Evolutionary conservation across 495 filamentous ascomycete genomes (phyloP).

Genomic region (Trichoderma gamsii): DNA sequence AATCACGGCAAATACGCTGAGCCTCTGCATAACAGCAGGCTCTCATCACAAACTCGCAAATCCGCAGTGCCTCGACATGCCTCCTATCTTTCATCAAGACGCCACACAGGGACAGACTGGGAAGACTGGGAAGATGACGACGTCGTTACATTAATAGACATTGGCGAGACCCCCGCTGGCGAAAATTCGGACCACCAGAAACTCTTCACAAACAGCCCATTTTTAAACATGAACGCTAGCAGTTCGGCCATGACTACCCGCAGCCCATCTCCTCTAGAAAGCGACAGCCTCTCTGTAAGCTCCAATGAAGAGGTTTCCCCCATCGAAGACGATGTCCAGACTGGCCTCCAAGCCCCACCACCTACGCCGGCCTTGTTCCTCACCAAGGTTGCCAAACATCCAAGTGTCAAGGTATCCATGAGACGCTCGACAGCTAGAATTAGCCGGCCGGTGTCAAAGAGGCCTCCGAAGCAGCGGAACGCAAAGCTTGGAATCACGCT

Average conservation of each 20-base stretch:
- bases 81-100: neutral
- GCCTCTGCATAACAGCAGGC: constrained; percentile 2
- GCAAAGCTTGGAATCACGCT: constrained; percentile 58
- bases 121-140: constrained; percentile 44
- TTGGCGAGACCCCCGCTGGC: constrained; percentile 18
- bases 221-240: neutral
- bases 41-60: neutral
- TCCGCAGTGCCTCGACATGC: neutral
- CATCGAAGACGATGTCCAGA: neutral
- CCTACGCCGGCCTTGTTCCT: neutral
- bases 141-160: constrained; percentile 25
- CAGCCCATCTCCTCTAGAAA: constrained; percentile 20
- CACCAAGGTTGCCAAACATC: neutral
- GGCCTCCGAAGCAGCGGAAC: constrained; percentile 50
- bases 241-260: neutral
- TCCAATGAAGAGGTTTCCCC: constrained; percentile 21
- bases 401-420: constrained; percentile 1
- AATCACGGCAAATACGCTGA: neutral
- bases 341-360: neutral
- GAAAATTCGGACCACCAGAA: neutral
- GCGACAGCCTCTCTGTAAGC: constrained; percentile 21
- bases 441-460: constrained; percentile 39
- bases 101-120: constrained; percentile 37
- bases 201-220: neutral
- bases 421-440: constrained; percentile 30